These are phyloP conservation scores for Penicillium samsonianum DNA, from an alignment of 495 filamentous ascomycete genomes.

Conservation along the genomic window DNA sequence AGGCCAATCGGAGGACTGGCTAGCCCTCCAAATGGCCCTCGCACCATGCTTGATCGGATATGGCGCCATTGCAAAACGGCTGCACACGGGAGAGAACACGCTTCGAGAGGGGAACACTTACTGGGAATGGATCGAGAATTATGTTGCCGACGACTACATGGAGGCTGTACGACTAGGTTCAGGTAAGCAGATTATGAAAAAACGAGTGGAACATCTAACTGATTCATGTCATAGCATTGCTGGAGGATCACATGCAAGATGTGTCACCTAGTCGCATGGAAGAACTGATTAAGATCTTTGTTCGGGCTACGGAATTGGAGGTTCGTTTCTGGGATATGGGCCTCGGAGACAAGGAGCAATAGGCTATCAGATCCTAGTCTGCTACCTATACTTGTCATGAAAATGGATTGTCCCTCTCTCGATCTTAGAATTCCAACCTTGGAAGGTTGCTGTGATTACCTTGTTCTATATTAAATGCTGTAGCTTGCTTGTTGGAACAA, in stretches of 20 bases:
- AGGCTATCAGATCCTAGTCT: neutral
- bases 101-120: conserved; percentile 74
- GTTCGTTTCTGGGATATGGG: conserved; percentile 90
- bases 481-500: too few relatives aligned
- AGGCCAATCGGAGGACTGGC: conserved; percentile 81
- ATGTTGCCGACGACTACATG: conserved; percentile 74
- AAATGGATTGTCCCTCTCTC: neutral
- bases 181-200: conserved; percentile 46
- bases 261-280: conserved; percentile 76
- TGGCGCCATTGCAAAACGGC: conserved; percentile 67
- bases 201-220: conserved; percentile 18
- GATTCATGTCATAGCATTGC: conserved; percentile 52
- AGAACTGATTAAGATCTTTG: conserved; percentile 78
- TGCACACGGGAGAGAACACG: conserved; percentile 54
- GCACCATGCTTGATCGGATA: conserved; percentile 89
- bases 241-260: conserved; percentile 68
- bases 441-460: too few relatives aligned
- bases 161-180: conserved; percentile 67
- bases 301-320: conserved; percentile 88
- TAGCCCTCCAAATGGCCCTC: conserved; percentile 78
- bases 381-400: neutral
- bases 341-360: conserved; percentile 36
- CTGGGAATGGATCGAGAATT: conserved; percentile 88
- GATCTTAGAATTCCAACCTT: too few relatives aligned
- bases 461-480: too few relatives aligned